A percentile compares a stretch with the other conserved stretches of the same genome.
Evolutionary conservation across 2,329 filamentous ascomycete genomes (phyloP).

Genomic region (Elsinoe ampelina): DNA sequence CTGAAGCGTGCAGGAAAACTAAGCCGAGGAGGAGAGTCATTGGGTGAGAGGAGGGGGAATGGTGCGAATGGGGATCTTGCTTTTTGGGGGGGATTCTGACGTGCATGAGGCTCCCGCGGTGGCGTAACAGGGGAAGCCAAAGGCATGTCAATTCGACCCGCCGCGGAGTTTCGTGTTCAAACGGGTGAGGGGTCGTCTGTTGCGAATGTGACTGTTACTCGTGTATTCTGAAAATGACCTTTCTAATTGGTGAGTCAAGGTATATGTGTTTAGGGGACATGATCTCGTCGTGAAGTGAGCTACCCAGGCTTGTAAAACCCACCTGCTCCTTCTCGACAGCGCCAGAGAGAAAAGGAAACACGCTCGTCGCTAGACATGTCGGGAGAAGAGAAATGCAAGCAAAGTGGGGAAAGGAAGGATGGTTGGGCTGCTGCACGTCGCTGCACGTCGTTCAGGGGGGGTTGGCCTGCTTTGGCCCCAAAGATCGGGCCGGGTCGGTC

Average conservation of each 20-base stretch:
- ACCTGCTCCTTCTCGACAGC: background rate
- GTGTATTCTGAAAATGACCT: background rate
- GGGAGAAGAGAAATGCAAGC: background rate
- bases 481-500: background rate
- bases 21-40: background rate
- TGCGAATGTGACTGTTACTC: no score
- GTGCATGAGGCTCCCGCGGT: slow-evolving; percentile 5
- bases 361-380: background rate
- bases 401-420: background rate
- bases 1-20: background rate
- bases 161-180: background rate
- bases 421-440: background rate
- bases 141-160: background rate
- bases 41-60: background rate
- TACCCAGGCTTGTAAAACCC: no score
- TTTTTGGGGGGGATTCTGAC: slow-evolving; percentile 6
- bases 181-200: background rate
- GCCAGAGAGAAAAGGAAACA: slow-evolving; percentile 1
- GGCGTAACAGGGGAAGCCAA: slow-evolving; percentile 1
- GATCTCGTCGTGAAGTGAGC: no score
- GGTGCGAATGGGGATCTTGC: background rate
- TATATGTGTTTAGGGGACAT: background rate
- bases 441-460: background rate
- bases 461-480: no score
- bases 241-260: background rate